phyloP scores from a whole-genome alignment of 495 filamentous ascomycete species.

The Platismatia glauca region DNA sequence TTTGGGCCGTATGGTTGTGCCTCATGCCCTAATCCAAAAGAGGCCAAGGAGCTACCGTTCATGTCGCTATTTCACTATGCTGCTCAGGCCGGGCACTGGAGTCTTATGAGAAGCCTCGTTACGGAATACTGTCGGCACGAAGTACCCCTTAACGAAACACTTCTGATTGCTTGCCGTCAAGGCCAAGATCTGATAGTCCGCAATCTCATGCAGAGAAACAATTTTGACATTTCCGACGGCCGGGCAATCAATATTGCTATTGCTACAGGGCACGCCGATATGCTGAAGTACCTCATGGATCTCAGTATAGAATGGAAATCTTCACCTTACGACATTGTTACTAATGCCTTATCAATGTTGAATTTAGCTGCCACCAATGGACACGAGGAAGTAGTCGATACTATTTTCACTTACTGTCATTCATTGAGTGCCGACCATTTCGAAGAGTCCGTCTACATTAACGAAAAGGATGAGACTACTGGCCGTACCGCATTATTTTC shows the following conservation, averaged over 20 bases:
- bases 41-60: neutral
- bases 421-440: neutral
- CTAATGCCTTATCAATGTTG: neutral
- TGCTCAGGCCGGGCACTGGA: neutral
- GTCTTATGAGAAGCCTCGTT: neutral
- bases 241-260: neutral
- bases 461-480: neutral
- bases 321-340: neutral
- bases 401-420: neutral
- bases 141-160: neutral
- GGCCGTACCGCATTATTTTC: neutral
- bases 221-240: neutral
- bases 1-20: neutral
- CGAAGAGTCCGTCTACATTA: neutral
- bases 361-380: neutral
- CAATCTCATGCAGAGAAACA: neutral
- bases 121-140: neutral
- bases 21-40: neutral
- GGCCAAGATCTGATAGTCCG: neutral
- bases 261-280: neutral
- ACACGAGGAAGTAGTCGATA: neutral
- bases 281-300: neutral
- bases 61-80: conserved; percentile 1
- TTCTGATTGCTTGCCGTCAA: neutral
- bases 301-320: neutral